Evolutionary conservation across 495 filamentous ascomycete species (phyloP).

Genomic region (Penicillium canescens): DNA sequence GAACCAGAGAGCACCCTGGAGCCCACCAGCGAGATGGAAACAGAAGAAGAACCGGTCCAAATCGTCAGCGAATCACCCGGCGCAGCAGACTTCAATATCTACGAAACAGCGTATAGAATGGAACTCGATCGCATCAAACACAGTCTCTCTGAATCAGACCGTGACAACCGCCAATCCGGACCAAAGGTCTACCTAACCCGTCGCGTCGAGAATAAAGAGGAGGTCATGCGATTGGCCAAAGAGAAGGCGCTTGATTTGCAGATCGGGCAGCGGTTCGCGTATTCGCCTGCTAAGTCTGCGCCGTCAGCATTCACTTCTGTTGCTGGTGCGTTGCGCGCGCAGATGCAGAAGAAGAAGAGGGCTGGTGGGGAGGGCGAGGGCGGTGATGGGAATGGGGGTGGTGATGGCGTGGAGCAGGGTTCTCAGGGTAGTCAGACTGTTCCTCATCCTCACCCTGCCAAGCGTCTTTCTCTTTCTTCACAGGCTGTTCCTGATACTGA

Average conservation of each 20-base stretch:
- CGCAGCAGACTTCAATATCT: conserved; percentile 79
- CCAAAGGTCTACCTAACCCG: conserved; percentile 59
- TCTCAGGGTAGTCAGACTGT: too few species aligned
- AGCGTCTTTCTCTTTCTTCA: conserved; percentile 13
- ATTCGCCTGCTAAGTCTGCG: conserved; percentile 3
- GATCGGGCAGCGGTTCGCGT: conserved; percentile 10
- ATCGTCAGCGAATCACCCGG: conserved; percentile 80
- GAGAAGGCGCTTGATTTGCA: conserved; percentile 30
- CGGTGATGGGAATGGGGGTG: not conserved
- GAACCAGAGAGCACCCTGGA: conserved; percentile 29
- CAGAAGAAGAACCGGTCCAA: conserved; percentile 19
- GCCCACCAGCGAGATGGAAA: conserved; percentile 13
- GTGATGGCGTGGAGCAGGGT: not conserved
- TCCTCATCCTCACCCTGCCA: conserved; percentile 13
- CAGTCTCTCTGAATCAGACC: conserved; percentile 33
- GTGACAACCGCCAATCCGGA: conserved; percentile 18
- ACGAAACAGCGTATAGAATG: conserved; percentile 79
- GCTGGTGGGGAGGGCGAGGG: conserved; percentile 3
- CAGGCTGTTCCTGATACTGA: conserved; percentile 20
- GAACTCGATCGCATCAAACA: conserved; percentile 73
- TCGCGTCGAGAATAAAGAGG: conserved; percentile 55
- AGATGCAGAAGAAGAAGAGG: conserved; percentile 24
- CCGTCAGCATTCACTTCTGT: conserved; percentile 18
- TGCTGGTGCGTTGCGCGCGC: conserved; percentile 19
- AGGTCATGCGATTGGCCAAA: conserved; percentile 41